A percentile compares a stretch with the other conserved stretches of the same genome.
Conservation (phyloP, 805 yeast species). For the Cyberlindnera euphorbiae region DNA sequence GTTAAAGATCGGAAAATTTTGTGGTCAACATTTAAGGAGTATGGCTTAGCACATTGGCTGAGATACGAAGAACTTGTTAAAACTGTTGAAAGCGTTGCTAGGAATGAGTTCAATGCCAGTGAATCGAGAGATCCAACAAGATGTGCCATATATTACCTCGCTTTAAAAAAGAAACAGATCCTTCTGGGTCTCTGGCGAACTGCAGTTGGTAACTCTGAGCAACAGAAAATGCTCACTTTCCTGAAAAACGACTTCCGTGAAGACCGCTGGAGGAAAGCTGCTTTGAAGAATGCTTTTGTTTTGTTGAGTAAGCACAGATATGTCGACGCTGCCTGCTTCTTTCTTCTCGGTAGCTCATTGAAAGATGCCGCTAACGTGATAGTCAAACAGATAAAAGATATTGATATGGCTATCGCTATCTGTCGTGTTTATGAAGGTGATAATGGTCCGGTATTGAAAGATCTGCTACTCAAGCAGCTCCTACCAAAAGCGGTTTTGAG, state of each 20-base stretch:
- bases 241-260: constrained; percentile 70
- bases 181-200: constrained; percentile 82
- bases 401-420: constrained; percentile 72
- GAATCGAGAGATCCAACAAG: constrained; percentile 66
- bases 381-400: constrained; percentile 59
- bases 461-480: constrained; percentile 44
- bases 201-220: constrained; percentile 70
- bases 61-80: constrained; percentile 40
- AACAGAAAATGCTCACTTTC: constrained; percentile 74
- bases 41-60: constrained; percentile 73
- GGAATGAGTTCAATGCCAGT: constrained; percentile 56
- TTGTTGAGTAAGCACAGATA: constrained; percentile 83
- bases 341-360: constrained; percentile 69
- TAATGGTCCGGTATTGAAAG: constrained; percentile 46
- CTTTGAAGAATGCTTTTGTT: constrained; percentile 88
- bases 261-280: constrained; percentile 82
- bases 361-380: constrained; percentile 76
- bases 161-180: constrained; percentile 71
- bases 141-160: constrained; percentile 72
- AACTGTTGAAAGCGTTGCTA: constrained; percentile 65
- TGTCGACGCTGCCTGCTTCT: constrained; percentile 85
- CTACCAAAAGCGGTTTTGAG: constrained; percentile 51
- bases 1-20: constrained; percentile 37
- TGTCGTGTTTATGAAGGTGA: constrained; percentile 73
- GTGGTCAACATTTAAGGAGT: constrained; percentile 57